A percentile compares a stretch with the other conserved stretches of the same genome.
These are phyloP conservation scores for Claviceps cyperi DNA, from an alignment of 2,329 filamentous ascomycete species.

Conservation along the genomic window DNA sequence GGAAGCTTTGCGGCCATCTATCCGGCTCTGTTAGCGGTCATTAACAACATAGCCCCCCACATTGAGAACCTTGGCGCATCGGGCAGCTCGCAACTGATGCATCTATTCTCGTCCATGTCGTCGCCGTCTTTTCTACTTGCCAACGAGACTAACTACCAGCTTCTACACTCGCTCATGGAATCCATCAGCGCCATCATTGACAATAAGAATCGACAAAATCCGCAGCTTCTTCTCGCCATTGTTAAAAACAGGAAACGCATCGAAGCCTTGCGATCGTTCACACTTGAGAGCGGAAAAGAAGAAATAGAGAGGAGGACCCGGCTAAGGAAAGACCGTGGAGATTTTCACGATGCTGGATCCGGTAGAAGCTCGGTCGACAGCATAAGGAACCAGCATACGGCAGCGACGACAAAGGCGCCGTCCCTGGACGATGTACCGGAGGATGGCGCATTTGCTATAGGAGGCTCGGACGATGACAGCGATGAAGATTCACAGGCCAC, in stretches of 20 bases:
- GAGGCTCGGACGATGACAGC: slow-evolving; percentile 59
- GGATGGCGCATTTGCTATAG: slow-evolving; percentile 73
- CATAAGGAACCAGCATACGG: slow-evolving; percentile 40
- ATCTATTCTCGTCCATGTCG: slow-evolving; percentile 84
- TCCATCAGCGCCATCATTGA: slow-evolving; percentile 83
- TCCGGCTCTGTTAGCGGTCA: slow-evolving; percentile 76
- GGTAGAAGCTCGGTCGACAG: slow-evolving; percentile 54
- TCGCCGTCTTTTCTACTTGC: slow-evolving; percentile 82
- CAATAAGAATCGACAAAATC: slow-evolving; percentile 71
- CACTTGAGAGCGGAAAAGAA: slow-evolving; percentile 78
- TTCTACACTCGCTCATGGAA: slow-evolving; percentile 71
- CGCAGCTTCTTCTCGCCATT: slow-evolving; percentile 66
- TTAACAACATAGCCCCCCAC: slow-evolving; percentile 85
- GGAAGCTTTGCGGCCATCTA: slow-evolving; percentile 84
- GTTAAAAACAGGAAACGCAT: slow-evolving; percentile 70
- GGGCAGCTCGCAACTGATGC: slow-evolving; percentile 68
- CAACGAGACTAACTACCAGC: slow-evolving; percentile 77
- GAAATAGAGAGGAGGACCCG: slow-evolving; percentile 74
- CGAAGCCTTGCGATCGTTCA: slow-evolving; percentile 73
- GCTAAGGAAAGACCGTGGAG: slow-evolving; percentile 44
- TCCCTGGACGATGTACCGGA: slow-evolving; percentile 31
- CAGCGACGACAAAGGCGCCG: slow-evolving; percentile 12
- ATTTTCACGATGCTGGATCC: slow-evolving; percentile 34
- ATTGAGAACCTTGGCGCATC: slow-evolving; percentile 60
- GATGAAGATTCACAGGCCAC: slow-evolving; percentile 41